Conservation (phyloP, 2,329 filamentous ascomycete genomes). For the Ophiobolus disseminans region DNA sequence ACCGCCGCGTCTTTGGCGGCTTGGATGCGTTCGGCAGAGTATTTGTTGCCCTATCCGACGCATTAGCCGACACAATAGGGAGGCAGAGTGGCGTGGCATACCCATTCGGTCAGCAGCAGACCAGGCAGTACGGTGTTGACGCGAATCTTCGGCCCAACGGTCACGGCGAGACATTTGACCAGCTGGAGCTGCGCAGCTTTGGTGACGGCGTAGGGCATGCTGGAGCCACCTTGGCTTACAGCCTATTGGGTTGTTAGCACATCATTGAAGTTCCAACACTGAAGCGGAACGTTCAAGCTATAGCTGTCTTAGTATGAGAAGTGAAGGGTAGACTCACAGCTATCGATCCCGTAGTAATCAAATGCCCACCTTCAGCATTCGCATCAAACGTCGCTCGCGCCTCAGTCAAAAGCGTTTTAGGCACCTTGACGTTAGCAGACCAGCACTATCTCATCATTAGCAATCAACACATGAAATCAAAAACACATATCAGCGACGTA, state of each 20-base stretch:
- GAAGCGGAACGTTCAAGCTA: too few species aligned
- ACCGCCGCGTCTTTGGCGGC: slow-evolving; percentile 62
- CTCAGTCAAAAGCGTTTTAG: slow-evolving; percentile 60
- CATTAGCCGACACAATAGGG: not conserved
- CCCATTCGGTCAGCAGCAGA: slow-evolving; percentile 65
- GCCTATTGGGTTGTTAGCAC: slow-evolving; percentile 47
- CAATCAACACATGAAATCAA: not conserved
- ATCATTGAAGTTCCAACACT: too few species aligned
- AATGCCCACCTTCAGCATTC: slow-evolving; percentile 68
- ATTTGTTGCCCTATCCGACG: slow-evolving; percentile 59
- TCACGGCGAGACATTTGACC: slow-evolving; percentile 69
- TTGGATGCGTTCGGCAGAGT: slow-evolving; percentile 64
- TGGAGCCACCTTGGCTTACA: slow-evolving; percentile 60
- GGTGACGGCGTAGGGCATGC: slow-evolving; percentile 76
- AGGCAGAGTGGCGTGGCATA: slow-evolving; percentile 10
- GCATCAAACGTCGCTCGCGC: slow-evolving; percentile 65
- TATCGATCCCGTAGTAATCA: slow-evolving; percentile 69
- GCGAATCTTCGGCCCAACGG: slow-evolving; percentile 67
- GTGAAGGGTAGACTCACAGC: slow-evolving; percentile 54
- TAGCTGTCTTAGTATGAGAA: not conserved
- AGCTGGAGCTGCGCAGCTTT: slow-evolving; percentile 77
- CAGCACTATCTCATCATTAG: slow-evolving; percentile 57
- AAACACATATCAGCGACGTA: slow-evolving; percentile 29
- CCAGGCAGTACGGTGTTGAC: slow-evolving; percentile 72
- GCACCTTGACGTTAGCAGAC: slow-evolving; percentile 65